These are phyloP conservation scores for Fonsecaea erecta DNA, from an alignment of 2,329 filamentous ascomycete genomes.

Conservation along the genomic window DNA sequence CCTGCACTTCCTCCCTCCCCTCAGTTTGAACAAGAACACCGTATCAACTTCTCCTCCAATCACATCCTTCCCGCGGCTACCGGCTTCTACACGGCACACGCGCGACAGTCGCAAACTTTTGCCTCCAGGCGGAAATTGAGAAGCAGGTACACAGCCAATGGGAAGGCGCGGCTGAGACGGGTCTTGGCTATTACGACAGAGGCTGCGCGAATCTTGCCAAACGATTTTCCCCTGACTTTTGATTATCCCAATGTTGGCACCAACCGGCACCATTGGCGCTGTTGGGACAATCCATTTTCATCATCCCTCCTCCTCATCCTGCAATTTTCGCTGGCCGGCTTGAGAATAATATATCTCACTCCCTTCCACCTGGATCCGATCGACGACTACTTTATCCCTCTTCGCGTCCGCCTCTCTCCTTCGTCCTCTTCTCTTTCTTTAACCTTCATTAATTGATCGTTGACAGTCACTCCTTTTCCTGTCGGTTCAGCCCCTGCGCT, in stretches of 20 bases:
- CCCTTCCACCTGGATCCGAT: constrained; percentile 7
- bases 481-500: constrained; percentile 30
- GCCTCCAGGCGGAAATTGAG: constrained; percentile 33
- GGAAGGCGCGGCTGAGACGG: constrained; percentile 23
- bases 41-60: neutral
- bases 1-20: neutral
- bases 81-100: constrained; percentile 34
- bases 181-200: constrained; percentile 24
- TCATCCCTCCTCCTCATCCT: neutral
- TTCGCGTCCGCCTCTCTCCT: constrained; percentile 8
- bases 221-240: constrained; percentile 28
- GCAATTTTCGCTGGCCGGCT: constrained; percentile 9
- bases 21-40: neutral
- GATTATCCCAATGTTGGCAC: neutral
- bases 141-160: constrained; percentile 25
- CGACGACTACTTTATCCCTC: constrained; percentile 13
- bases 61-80: constrained; percentile 21
- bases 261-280: neutral
- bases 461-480: constrained; percentile 41
- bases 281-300: constrained; percentile 19
- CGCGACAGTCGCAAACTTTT: constrained; percentile 29
- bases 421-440: constrained; percentile 7
- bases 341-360: constrained; percentile 20
- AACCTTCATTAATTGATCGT: constrained; percentile 21
- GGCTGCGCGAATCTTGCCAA: constrained; percentile 2